phyloP scores from a whole-genome alignment of 2,329 filamentous ascomycete genomes.

The Aspergillus sp. region DNA sequence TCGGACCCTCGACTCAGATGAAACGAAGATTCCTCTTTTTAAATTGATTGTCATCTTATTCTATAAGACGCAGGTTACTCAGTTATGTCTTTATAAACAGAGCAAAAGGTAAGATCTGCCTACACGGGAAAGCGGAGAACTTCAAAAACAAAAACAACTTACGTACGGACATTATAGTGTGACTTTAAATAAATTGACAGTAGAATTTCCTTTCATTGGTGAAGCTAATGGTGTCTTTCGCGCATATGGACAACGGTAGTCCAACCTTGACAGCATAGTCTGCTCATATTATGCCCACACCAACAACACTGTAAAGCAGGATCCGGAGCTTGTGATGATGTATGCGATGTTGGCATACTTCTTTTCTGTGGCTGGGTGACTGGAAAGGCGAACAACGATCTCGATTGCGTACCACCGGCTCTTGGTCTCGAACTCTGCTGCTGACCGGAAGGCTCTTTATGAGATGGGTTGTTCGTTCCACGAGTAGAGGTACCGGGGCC shows the following conservation, averaged over 20 bases:
- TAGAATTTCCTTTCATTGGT: slow-evolving; percentile 1
- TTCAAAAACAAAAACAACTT: slow-evolving; percentile 2
- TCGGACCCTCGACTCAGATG: no score
- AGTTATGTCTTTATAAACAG: no score
- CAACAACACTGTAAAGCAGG: slow-evolving; percentile 66
- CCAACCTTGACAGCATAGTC: slow-evolving; percentile 64
- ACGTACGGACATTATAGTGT: not conserved
- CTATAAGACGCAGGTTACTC: no score
- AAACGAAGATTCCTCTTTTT: no score
- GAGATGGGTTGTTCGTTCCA: not conserved
- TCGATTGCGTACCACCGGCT: no score
- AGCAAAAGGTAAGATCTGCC: no score
- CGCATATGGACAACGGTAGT: slow-evolving; percentile 62
- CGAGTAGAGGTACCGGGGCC: not conserved
- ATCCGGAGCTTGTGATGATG: slow-evolving; percentile 9
- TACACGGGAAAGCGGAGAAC: no score
- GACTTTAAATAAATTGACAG: not conserved
- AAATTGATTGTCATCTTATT: no score
- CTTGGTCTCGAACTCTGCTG: no score
- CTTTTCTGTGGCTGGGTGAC: not conserved
- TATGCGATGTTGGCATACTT: slow-evolving; percentile 6
- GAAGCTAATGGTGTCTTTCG: slow-evolving; percentile 46
- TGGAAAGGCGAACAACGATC: not conserved
- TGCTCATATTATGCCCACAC: slow-evolving; percentile 68
- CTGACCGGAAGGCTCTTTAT: not conserved